Evolutionary conservation across 2,329 filamentous ascomycete species (phyloP), one percentile per base, ranked within the genome.

Genomic region (Paraconiothyrium sp.): DNA sequence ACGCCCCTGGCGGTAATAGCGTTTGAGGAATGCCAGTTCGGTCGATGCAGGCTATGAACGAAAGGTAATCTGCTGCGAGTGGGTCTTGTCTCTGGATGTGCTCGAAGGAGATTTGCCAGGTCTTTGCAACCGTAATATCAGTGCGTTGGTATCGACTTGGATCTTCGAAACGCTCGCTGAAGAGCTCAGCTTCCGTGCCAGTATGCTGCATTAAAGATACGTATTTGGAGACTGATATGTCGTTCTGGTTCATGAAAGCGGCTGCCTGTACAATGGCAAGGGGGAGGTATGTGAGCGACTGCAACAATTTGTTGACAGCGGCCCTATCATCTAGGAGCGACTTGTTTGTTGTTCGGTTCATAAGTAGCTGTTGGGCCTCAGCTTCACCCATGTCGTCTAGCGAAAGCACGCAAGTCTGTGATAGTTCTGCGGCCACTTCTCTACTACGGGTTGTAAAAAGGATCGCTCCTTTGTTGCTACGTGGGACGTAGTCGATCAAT

Each of bases 121-220:
- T 81, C 8, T 65, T 76, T 2, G 72, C 70, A 13, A 81, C 68
- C 11, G 78, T 60, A 58, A 78, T 80, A 48, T 71, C 65, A 2
- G 65, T 63, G 3, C 70, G 65, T 3, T 48, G 55, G 56, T 79
- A 76, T 41, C 76, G 69, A n/a, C 63, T 60, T 20, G 66, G 34
- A 63, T 80, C 77, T 32, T 72, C 64, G 54, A 79, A 79, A 20
- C 73, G 71, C 66, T 68, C 57, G 48, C 64, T 75, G 9, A 48
- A 48, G 46, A 48, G 24, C 46, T 48, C 46, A 32, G 30, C 30
- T 32, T 48, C 24, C 10, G 46, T 13, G 16, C 24, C 1, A 79
- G 61, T 11, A 80, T 59, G 0, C 73, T 64, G 9, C 1, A 73
- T 63, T 2, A 63, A 55, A 4, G 47, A 41, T 7, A 56, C 47